Percentiles rank a stretch among this genome's conserved stretches.
Evolutionary conservation across 305 asterid species (phyloP).

Genomic region (Euphrasia arctica): DNA sequence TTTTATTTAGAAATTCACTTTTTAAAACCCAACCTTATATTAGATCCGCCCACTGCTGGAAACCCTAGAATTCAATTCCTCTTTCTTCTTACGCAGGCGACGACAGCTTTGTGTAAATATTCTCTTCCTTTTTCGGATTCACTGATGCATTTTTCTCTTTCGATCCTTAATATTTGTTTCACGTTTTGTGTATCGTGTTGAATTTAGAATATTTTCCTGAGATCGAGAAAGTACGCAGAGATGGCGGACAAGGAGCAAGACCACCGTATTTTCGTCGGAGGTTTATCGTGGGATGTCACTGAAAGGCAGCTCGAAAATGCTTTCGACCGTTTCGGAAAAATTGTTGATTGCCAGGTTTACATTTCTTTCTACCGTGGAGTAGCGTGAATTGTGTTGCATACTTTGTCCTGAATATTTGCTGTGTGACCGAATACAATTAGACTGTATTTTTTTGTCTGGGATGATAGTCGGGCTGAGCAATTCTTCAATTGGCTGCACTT

Average conservation of each 20-base stretch:
- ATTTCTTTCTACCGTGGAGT: slow-evolving; percentile 9
- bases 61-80: not conserved
- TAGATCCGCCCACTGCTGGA: slow-evolving; percentile 1
- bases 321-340: slow-evolving; percentile 79
- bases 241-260: slow-evolving; percentile 87
- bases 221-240: slow-evolving; percentile 14
- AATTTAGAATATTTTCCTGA: slow-evolving; percentile 13
- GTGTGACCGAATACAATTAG: slow-evolving; percentile 9
- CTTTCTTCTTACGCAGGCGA: not conserved
- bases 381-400: not conserved
- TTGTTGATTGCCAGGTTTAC: slow-evolving; percentile 82
- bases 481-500: slow-evolving; percentile 1
- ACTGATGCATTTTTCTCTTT: not conserved
- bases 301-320: slow-evolving; percentile 92
- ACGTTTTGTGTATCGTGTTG: slow-evolving; percentile 18
- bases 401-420: not conserved
- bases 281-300: slow-evolving; percentile 75
- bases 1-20: not conserved
- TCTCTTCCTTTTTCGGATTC: not conserved
- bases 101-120: slow-evolving; percentile 1
- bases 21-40: not conserved
- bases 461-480: too few relatives aligned
- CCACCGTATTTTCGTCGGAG: slow-evolving; percentile 84
- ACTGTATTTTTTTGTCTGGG: not conserved
- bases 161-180: not conserved